Base-by-base conservation (phyloP, 2,329 filamentous ascomycete species). In the Pseudocercospora ulei region DNA sequence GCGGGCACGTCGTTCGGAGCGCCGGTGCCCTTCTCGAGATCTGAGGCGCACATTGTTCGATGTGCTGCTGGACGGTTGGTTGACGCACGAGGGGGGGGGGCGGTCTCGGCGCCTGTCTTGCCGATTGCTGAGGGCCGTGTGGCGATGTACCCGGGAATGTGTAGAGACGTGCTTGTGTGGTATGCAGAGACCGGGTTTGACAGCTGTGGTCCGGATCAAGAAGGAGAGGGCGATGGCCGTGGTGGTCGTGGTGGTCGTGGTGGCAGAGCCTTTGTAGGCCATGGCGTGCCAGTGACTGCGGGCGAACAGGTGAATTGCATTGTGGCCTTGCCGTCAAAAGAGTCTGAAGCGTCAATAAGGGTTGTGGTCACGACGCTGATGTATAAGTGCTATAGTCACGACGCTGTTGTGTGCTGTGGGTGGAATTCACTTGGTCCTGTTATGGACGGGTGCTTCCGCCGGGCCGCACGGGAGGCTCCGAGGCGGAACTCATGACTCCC, bases 21-120 rank as follows among this genome's bases (percentile, higher is more conserved):
- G 35, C 29, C 22, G 17, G 40, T 17, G 12, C 24, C 27, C 29
- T 43, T 43, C 20, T 43, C 35, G 23, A 43, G 28, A 16, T 34
- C 35, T 7, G 34, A 35, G 34, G 19, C 13, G 24, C 17, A 38
- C 39, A 42, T 42, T n/a, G n/a, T 39, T 26, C 12, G 20, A 17
- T 25, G 27, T 25, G 14, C 14, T 33, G 23, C 13, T 29, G 25
- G 26, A 26, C 5, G 28, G 34, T 12, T 34, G 20, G 14, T 12
- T 24, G n/a, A n/a, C n/a, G n/a, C n/a, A n/a, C n/a, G n/a, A n/a
- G n/a, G n/a, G n/a, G n/a, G n/a, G 36, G 7, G 22, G 25, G 16
- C 18, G 25, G 8, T n/a, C 8, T 19, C 23, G 2, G 11, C 23
- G 30, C 30, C 23, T 13, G 30, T 23, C 30, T 33, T 33, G 30